phyloP scores from a whole-genome alignment of 2,329 filamentous ascomycete genomes.

The Apiospora koreana region DNA sequence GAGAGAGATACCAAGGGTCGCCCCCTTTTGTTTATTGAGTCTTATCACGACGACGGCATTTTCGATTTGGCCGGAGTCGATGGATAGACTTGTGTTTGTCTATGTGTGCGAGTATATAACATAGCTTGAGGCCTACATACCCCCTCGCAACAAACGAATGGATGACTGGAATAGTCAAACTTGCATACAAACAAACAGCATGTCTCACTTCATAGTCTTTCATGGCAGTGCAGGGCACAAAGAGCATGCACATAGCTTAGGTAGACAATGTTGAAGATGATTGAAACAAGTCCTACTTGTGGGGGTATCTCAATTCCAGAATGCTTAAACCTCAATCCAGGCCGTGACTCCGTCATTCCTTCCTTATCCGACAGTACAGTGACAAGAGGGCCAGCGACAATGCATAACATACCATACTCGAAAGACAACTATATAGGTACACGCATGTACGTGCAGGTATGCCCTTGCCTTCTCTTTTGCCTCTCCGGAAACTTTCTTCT shows the following conservation, averaged over 20 bases:
- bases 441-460: not conserved
- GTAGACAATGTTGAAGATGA: too few species aligned
- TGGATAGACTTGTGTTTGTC: not conserved
- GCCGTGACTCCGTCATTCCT: not conserved
- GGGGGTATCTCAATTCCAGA: slow-evolving; percentile 6
- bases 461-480: not conserved
- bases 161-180: not conserved
- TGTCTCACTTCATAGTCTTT: not conserved
- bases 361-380: not conserved
- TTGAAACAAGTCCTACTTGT: not conserved
- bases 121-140: not conserved
- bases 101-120: not conserved
- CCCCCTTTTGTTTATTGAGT: not conserved
- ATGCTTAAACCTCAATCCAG: not conserved
- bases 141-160: not conserved
- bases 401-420: too few species aligned
- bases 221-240: not conserved
- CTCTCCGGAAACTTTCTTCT: too few species aligned
- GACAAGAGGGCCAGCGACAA: too few species aligned
- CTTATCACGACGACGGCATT: not conserved
- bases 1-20: not conserved
- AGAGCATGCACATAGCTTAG: too few species aligned
- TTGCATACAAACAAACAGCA: not conserved
- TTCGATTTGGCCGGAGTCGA: not conserved
- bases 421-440: not conserved